Conservation (phyloP, 2,329 filamentous ascomycete species). For the Hymenoscyphus scutula region DNA sequence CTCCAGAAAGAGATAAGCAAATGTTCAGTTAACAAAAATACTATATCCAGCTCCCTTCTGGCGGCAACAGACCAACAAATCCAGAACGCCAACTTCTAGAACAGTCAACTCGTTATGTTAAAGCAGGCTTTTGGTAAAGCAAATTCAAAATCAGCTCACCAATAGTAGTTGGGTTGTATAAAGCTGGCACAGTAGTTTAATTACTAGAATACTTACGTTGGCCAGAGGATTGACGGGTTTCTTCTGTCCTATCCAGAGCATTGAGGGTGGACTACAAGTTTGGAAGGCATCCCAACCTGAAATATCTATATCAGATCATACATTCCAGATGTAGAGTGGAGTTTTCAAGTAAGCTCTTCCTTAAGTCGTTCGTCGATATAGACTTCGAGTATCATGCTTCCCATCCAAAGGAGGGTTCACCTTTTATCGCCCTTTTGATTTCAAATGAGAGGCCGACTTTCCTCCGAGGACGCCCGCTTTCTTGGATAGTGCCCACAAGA, state of each 20-base stretch:
- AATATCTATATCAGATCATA: no score
- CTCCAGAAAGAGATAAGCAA: not conserved
- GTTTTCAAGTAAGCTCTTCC: no score
- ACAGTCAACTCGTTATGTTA: not conserved
- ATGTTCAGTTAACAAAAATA: not conserved
- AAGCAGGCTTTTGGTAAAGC: not conserved
- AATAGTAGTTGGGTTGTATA: not conserved
- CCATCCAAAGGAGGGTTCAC: no score
- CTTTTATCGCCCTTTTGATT: no score
- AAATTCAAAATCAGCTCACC: not conserved
- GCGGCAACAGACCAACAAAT: not conserved
- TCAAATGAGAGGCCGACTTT: no score
- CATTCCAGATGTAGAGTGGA: no score
- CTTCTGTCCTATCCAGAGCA: not conserved
- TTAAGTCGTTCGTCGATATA: no score
- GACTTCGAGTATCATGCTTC: no score
- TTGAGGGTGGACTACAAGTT: slow-evolving; percentile 1
- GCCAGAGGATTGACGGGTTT: not conserved
- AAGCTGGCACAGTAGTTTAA: not conserved
- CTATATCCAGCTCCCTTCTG: not conserved
- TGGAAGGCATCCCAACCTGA: not conserved
- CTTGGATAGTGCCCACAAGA: no score
- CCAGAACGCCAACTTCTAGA: not conserved
- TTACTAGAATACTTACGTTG: not conserved
- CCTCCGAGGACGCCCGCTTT: no score